Evolutionary conservation across 192 early-diverging fungal species (phyloP), one percentile per base, ranked within the genome.

Genomic region (Ambispora gerdemannii): DNA sequence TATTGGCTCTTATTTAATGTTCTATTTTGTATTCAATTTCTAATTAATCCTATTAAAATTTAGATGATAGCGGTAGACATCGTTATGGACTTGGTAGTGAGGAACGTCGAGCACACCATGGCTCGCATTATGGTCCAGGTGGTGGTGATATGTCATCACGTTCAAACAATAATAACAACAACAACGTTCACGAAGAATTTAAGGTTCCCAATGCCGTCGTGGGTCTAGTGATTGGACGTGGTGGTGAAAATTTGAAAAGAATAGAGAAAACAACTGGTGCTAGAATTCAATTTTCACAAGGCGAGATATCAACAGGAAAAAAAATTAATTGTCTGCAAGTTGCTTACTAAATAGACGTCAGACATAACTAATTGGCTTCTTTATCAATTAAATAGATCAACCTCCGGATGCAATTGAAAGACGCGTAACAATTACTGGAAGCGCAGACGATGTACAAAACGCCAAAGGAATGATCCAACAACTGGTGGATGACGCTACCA

Each of bases 211-310:
- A 83, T 63, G 79, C 75, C 34, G 84, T 89, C 61, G 89, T 93
- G 10, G 93, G 93, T 3, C 72, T 92, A 49, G 83, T 95, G 32
- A 95, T 95, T 76, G 93, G 93, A 10, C 80, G 86, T 20, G 81
- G 80, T 27, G 93, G 93, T 4, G 90, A 89, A 50, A 91, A 89
- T 78, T 72, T 95, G 69, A 87, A 91, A 74, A 75, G 83, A 47
- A 89, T 95, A 63, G 90, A 94, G 75, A 81, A 84, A 58, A 77
- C 78, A 22, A 87, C 87, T 25, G 89, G 90, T 25, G 87, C 88
- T 50, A 80, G 83, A 33, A 83, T 95, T 4, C 91, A 93, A 78
- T 84, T 94, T 66, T 85, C 86, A 10, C 79, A 81, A 76, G 78
- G 78, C 76, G 72, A 61, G 13, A 19, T 53, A 0, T 38, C 25